phyloP scores from a whole-genome alignment of 208 protist species.

The Trypanosoma brucei region DNA sequence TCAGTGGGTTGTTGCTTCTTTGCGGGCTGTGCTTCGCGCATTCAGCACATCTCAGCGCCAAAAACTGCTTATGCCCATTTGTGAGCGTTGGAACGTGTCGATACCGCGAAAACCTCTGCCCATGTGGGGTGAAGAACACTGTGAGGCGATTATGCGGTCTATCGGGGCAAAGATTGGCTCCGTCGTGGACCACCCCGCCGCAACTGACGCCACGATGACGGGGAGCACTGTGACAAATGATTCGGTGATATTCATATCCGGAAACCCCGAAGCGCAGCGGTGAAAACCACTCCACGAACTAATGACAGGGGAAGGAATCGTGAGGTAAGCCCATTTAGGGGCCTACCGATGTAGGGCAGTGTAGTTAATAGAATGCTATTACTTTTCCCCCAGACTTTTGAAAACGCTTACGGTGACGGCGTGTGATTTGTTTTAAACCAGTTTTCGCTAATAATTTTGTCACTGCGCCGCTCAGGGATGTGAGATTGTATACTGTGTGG shows the following conservation, averaged over 20 bases:
- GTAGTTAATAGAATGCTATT: too few species aligned
- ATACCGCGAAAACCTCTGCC: background rate
- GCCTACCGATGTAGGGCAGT: too few species aligned
- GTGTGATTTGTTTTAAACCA: background rate
- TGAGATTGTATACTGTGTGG: too few species aligned
- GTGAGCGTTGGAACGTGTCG: background rate
- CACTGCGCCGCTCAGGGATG: too few species aligned
- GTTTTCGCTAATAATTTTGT: background rate
- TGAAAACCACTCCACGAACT: too few species aligned
- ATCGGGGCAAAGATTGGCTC: background rate
- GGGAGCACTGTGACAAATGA: background rate
- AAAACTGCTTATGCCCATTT: background rate
- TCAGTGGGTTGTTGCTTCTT: background rate
- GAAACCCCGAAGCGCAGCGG: background rate
- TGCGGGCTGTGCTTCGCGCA: background rate
- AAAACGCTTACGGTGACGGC: too few species aligned
- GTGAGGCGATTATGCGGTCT: background rate
- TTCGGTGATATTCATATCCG: slow-evolving; percentile 1
- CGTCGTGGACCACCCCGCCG: background rate
- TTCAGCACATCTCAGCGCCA: background rate
- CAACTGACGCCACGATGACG: background rate
- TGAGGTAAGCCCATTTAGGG: too few species aligned
- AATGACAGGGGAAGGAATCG: too few species aligned
- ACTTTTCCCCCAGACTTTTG: too few species aligned
- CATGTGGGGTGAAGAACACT: background rate